Percentiles rank a stretch among this genome's conserved stretches.
Evolutionary conservation across 2,329 filamentous ascomycete genomes (phyloP).

Genomic region (Aaosphaeria arxii): DNA sequence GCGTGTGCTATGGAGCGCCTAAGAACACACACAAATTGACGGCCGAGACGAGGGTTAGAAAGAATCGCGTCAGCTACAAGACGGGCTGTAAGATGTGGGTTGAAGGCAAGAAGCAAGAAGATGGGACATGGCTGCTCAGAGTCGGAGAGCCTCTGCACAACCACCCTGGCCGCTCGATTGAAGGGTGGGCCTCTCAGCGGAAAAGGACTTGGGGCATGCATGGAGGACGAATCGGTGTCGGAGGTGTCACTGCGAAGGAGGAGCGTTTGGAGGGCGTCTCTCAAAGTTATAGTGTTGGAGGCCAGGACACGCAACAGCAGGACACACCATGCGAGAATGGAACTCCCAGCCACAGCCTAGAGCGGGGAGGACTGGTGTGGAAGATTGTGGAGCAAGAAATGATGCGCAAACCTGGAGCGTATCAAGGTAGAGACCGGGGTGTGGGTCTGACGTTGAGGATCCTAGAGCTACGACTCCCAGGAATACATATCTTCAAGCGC

Average conservation of each 20-base stretch:
- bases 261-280: conserved; percentile 9
- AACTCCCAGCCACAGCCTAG: conserved; percentile 19
- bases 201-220: conserved; percentile 34
- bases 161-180: conserved; percentile 23
- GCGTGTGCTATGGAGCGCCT: conserved; percentile 33
- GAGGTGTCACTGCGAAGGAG: conserved; percentile 30
- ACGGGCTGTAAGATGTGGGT: conserved; percentile 37
- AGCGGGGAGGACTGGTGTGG: conserved; percentile 29
- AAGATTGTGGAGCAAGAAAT: conserved; percentile 35
- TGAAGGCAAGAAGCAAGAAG: conserved; percentile 29
- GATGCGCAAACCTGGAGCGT: conserved; percentile 21
- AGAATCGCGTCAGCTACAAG: conserved; percentile 32
- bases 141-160: conserved; percentile 30
- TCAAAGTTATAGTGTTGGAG: background rate
- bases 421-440: conserved; percentile 28
- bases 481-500: conserved; percentile 34
- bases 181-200: conserved; percentile 31
- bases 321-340: background rate
- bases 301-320: background rate
- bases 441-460: conserved; percentile 30
- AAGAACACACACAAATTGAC: conserved; percentile 38
- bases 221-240: conserved; percentile 24
- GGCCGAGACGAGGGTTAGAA: conserved; percentile 30
- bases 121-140: conserved; percentile 27
- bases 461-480: conserved; percentile 24